phyloP scores from a whole-genome alignment of 176 grass and related monocot genomes.

The Areca catechu region DNA sequence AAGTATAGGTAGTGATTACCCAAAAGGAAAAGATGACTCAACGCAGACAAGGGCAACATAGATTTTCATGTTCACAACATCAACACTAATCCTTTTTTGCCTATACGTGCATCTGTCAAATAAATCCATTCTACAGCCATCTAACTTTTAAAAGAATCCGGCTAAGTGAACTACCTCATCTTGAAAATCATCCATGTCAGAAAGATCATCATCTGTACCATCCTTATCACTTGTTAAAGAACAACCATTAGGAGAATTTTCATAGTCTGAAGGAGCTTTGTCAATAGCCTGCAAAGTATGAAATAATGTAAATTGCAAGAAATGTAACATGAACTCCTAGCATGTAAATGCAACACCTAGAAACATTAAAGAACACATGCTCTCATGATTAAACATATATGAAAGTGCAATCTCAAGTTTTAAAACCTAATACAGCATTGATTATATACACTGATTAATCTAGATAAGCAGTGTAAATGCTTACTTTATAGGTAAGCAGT shows the following conservation, averaged over 20 bases:
- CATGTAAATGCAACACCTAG: background rate
- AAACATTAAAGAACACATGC: constrained; percentile 6
- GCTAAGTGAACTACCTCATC: constrained; percentile 41
- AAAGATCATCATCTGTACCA: constrained; percentile 22
- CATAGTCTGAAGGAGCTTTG: constrained; percentile 15
- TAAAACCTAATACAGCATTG: background rate
- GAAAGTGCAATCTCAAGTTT: background rate
- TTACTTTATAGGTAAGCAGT: constrained; percentile 64
- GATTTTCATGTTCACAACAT: no score
- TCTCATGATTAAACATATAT: background rate
- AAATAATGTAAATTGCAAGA: background rate
- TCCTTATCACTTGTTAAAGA: constrained; percentile 12
- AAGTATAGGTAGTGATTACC: no score
- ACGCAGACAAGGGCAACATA: no score
- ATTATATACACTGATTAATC: background rate
- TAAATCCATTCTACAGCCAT: background rate
- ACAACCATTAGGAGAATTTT: constrained; percentile 6
- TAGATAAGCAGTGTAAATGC: background rate
- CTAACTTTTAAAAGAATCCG: background rate
- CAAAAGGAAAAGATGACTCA: no score
- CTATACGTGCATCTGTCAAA: constrained; percentile 3
- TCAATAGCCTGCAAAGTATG: constrained; percentile 43
- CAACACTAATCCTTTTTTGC: constrained; percentile 1
- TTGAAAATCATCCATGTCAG: constrained; percentile 31
- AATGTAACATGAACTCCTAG: background rate